Percentiles rank a stretch among this genome's conserved stretches.
Evolutionary conservation across 208 protist species (phyloP).

Genomic region (Trypanosoma mega): DNA sequence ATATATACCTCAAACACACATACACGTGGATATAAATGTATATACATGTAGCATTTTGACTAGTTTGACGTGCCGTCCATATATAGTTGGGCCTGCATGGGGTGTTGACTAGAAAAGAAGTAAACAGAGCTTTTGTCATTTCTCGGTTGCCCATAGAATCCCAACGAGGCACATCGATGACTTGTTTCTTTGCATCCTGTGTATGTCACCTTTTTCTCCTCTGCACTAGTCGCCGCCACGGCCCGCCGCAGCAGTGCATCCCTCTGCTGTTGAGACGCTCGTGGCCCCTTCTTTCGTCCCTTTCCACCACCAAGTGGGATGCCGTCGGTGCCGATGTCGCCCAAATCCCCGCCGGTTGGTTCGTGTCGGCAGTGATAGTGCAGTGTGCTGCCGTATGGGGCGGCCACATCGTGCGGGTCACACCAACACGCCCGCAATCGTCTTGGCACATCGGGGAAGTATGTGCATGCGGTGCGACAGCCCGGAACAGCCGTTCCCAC

Average conservation of each 20-base stretch:
- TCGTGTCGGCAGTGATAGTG: conserved; percentile 86
- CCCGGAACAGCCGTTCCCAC: neutral
- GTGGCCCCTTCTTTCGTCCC: neutral
- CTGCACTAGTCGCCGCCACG: neutral
- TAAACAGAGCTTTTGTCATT: conserved; percentile 27
- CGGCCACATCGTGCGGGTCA: conserved; percentile 51
- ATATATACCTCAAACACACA: no score
- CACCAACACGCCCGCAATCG: conserved; percentile 78
- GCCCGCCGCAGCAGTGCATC: neutral
- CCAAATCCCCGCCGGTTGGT: conserved; percentile 9
- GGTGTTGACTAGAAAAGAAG: conserved; percentile 29
- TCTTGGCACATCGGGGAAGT: conserved; percentile 26
- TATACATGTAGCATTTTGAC: neutral
- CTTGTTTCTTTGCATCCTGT: conserved; percentile 65
- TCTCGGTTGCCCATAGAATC: conserved; percentile 23
- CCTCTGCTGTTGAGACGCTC: neutral
- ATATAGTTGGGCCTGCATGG: conserved; percentile 2
- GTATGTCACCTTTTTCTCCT: conserved; percentile 33
- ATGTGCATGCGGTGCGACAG: conserved; percentile 6
- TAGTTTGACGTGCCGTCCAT: neutral
- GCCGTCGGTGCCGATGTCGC: conserved; percentile 17
- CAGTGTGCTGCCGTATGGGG: conserved; percentile 52
- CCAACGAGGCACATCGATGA: conserved; percentile 53
- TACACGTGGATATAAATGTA: no score
- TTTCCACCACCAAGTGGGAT: neutral